phyloP scores from a whole-genome alignment of 1,284 basidiomycete genomes.

The Coriolopsis trogii region DNA sequence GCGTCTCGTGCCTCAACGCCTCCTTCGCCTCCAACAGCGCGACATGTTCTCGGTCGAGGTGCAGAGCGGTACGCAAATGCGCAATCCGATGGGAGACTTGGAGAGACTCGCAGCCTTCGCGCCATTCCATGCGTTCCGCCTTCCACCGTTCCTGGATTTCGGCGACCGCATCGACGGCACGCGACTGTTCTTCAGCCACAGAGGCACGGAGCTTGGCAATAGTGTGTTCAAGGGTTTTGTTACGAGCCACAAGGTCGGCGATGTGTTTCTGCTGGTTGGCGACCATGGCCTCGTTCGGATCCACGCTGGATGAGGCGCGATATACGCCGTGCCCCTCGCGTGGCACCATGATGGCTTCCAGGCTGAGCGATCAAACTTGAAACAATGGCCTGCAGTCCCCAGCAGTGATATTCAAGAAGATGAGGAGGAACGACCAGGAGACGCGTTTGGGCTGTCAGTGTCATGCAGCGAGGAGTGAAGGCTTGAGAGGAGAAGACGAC shows the following conservation, averaged over 20 bases:
- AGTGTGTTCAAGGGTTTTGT: conserved; percentile 60
- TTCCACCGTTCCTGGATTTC: conserved; percentile 52
- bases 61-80: conserved; percentile 55
- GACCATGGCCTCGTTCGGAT: conserved; percentile 53
- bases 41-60: conserved; percentile 54
- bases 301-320: conserved; percentile 32
- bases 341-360: conserved; percentile 19
- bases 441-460: no score
- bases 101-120: conserved; percentile 60
- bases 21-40: conserved; percentile 55
- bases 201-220: conserved; percentile 41
- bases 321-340: conserved; percentile 25
- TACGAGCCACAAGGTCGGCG: conserved; percentile 65
- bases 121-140: conserved; percentile 58
- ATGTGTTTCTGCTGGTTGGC: conserved; percentile 64
- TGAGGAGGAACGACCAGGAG: no score
- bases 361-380: not conserved
- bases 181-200: conserved; percentile 42
- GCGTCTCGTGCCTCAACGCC: conserved; percentile 51
- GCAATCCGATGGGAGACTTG: conserved; percentile 63
- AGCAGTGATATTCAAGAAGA: no score
- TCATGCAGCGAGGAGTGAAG: no score
- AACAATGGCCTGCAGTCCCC: no score
- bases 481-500: no score
- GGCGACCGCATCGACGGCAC: conserved; percentile 45